Conservation (phyloP, 495 filamentous ascomycete genomes). For the Trypethelium eluteriae region DNA sequence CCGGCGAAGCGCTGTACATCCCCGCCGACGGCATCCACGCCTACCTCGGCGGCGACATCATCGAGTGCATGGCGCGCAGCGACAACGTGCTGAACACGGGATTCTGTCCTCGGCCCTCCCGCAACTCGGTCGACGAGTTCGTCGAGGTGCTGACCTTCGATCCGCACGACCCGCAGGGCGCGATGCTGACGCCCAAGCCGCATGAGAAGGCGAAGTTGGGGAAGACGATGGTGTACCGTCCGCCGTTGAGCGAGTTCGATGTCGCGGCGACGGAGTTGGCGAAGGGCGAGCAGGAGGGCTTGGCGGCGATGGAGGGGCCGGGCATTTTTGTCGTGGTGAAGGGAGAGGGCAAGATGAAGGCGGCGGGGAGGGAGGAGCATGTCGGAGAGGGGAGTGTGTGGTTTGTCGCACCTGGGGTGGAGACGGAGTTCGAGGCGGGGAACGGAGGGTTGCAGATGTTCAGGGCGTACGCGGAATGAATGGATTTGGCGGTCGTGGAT, state of each 20-base stretch:
- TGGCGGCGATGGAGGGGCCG: slow-evolving; percentile 52
- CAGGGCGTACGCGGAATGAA: slow-evolving; percentile 48
- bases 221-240: slow-evolving; percentile 54
- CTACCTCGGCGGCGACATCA: slow-evolving; percentile 69
- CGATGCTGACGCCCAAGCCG: slow-evolving; percentile 42
- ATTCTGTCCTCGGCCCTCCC: slow-evolving; percentile 59
- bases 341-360: slow-evolving; percentile 53
- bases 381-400: slow-evolving; percentile 59
- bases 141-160: slow-evolving; percentile 52
- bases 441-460: slow-evolving; percentile 48
- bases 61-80: slow-evolving; percentile 78
- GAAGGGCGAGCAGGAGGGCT: slow-evolving; percentile 49
- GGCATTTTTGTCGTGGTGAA: slow-evolving; percentile 58
- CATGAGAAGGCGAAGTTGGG: slow-evolving; percentile 49
- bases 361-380: slow-evolving; percentile 45
- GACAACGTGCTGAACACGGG: slow-evolving; percentile 73
- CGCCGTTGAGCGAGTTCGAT: slow-evolving; percentile 54
- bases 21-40: slow-evolving; percentile 75
- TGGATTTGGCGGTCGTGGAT: neutral
- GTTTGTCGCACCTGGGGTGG: slow-evolving; percentile 57
- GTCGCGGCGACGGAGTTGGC: slow-evolving; percentile 27
- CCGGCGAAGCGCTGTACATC: slow-evolving; percentile 64
- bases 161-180: slow-evolving; percentile 49
- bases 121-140: slow-evolving; percentile 58
- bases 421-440: slow-evolving; percentile 42